Percentiles rank a stretch among this genome's conserved stretches.
These are phyloP conservation scores for Aspergillus indologenus DNA, from an alignment of 495 filamentous ascomycete genomes.

Conservation along the genomic window DNA sequence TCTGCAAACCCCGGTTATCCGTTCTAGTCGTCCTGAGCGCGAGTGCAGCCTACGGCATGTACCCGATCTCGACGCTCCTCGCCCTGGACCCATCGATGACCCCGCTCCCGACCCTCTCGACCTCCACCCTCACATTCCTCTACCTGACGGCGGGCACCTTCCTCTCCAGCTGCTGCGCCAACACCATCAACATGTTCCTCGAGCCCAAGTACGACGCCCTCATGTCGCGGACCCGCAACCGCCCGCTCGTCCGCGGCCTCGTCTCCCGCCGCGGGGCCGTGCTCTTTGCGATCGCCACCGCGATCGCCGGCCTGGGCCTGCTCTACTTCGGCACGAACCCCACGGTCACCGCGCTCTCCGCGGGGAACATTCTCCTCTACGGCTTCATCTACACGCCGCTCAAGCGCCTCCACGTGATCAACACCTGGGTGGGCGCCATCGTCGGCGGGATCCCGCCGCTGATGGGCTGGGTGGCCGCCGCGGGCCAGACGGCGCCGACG, in stretches of 20 bases:
- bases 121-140: conserved; percentile 82
- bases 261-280: conserved; percentile 72
- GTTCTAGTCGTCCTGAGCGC: conserved; percentile 89
- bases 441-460: conserved; percentile 92
- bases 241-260: conserved; percentile 82
- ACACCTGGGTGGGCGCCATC: conserved; percentile 93
- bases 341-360: conserved; percentile 82
- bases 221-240: conserved; percentile 87
- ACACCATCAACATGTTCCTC: conserved; percentile 95
- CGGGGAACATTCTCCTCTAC: conserved; percentile 81
- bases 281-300: conserved; percentile 72
- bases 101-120: conserved; percentile 76
- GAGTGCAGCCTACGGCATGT: conserved; percentile 87
- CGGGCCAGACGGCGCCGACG: conserved; percentile 76
- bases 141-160: conserved; percentile 90
- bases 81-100: conserved; percentile 60
- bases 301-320: conserved; percentile 58
- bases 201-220: conserved; percentile 86
- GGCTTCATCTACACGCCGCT: conserved; percentile 89
- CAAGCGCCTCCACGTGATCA: conserved; percentile 81
- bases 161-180: conserved; percentile 80
- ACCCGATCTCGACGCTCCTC: conserved; percentile 65
- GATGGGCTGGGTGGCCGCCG: conserved; percentile 97
- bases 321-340: conserved; percentile 92
- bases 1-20: conserved; percentile 91